Evolutionary conservation across 2,329 filamentous ascomycete species (phyloP).

Genomic region (Phialophora tarda): DNA sequence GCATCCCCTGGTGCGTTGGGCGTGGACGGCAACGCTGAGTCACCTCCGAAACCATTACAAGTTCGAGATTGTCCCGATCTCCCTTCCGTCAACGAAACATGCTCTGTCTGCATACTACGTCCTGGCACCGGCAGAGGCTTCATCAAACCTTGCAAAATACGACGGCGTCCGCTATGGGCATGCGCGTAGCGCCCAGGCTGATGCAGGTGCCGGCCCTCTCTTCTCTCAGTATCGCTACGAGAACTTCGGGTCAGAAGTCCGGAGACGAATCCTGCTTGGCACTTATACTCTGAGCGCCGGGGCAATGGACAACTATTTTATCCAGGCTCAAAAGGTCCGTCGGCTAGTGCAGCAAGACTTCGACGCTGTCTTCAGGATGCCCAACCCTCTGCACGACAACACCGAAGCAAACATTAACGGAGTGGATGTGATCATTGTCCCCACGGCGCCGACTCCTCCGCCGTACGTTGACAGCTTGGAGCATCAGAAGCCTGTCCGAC

Average conservation of each 20-base stretch:
- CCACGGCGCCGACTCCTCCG: conserved; percentile 79
- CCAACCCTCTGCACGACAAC: conserved; percentile 65
- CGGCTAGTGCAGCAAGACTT: conserved; percentile 86
- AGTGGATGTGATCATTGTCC: conserved; percentile 86
- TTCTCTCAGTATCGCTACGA: conserved; percentile 76
- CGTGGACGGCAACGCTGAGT: conserved; percentile 70
- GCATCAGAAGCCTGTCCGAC: conserved; percentile 62
- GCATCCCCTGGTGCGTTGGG: conserved; percentile 67
- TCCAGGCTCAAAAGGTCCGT: conserved; percentile 87
- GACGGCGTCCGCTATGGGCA: conserved; percentile 92
- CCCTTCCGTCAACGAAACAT: conserved; percentile 79
- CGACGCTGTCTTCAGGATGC: conserved; percentile 72
- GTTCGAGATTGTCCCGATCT: conserved; percentile 74
- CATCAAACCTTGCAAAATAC: conserved; percentile 95
- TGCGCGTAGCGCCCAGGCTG: conserved; percentile 53
- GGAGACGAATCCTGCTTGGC: conserved; percentile 83
- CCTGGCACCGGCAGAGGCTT: conserved; percentile 90
- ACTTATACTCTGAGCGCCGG: conserved; percentile 88
- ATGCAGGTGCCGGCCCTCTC: conserved; percentile 66
- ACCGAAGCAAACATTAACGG: conserved; percentile 54
- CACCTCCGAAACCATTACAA: conserved; percentile 65
- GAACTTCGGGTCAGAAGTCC: conserved; percentile 83
- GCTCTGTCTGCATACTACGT: conserved; percentile 95
- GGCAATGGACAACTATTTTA: conserved; percentile 95
- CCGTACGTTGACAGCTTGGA: conserved; percentile 67